phyloP scores from a whole-genome alignment of 495 filamentous ascomycete genomes.

The Bombardia bombarda region DNA sequence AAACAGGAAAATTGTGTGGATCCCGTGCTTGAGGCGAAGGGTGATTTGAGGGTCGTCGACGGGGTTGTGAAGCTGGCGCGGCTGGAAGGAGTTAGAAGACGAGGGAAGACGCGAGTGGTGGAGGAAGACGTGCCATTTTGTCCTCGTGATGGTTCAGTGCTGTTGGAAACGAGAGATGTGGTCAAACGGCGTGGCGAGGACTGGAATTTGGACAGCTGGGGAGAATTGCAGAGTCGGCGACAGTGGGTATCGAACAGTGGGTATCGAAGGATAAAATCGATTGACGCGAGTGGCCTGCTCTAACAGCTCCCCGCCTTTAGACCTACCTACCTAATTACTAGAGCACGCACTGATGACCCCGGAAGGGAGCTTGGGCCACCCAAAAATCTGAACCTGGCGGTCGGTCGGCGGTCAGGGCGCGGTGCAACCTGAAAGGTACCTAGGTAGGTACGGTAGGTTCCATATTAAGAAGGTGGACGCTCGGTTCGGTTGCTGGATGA shows the following conservation, averaged over 20 bases:
- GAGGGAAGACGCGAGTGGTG: not conserved
- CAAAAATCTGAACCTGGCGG: not conserved
- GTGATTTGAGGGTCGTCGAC: slow-evolving; percentile 45
- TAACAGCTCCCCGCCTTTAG: not conserved
- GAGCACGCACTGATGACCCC: not conserved
- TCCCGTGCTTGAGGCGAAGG: slow-evolving; percentile 71
- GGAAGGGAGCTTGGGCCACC: slow-evolving; percentile 17
- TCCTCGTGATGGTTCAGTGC: no score
- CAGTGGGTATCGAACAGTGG: no score
- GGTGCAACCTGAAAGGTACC: no score
- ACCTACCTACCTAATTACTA: no score
- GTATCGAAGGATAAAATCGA: no score
- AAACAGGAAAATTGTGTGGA: slow-evolving; percentile 68
- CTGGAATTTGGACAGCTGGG: not conserved
- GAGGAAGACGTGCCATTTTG: not conserved
- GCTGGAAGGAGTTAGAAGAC: not conserved
- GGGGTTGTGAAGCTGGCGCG: slow-evolving; percentile 3
- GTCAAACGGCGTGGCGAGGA: no score
- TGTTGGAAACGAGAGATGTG: no score
- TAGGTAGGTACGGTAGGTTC: no score
- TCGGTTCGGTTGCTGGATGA: no score
- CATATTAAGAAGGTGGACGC: no score
- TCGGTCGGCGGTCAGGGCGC: no score
- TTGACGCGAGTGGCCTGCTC: not conserved
- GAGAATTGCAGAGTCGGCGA: no score